These are phyloP conservation scores for Trypanosoma conorhini DNA, from an alignment of 208 protist species.

Conservation along the genomic window DNA sequence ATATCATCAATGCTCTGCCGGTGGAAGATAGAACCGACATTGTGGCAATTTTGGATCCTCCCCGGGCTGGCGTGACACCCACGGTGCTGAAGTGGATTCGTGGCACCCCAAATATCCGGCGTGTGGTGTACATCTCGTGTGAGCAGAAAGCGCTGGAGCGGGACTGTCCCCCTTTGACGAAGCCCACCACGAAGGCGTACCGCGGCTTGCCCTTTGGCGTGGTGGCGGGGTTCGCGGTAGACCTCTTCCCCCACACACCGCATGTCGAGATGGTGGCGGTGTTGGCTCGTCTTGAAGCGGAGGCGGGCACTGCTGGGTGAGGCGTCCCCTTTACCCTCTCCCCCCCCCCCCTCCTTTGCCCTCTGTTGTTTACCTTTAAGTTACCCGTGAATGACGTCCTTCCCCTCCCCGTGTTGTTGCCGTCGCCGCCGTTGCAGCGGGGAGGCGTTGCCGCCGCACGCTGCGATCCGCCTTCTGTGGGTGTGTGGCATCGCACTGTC, in stretches of 20 bases:
- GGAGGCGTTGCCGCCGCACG: too few relatives aligned
- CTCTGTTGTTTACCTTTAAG: constrained; percentile 13
- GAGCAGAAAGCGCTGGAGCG: constrained; percentile 91
- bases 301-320: background rate
- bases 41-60: constrained; percentile 92
- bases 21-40: constrained; percentile 57
- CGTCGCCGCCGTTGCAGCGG: background rate
- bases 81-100: constrained; percentile 95
- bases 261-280: constrained; percentile 95
- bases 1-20: constrained; percentile 50
- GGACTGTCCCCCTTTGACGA: constrained; percentile 83
- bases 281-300: constrained; percentile 52
- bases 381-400: background rate
- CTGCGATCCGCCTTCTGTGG: background rate
- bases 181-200: constrained; percentile 78
- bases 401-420: background rate
- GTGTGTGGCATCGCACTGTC: background rate
- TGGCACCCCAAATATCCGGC: constrained; percentile 74
- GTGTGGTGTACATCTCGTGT: constrained; percentile 96
- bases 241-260: constrained; percentile 96
- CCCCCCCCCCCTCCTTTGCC: background rate
- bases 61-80: constrained; percentile 81
- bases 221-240: constrained; percentile 86
- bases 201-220: constrained; percentile 84
- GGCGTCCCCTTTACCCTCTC: constrained; percentile 10